Evolutionary conservation across 768 basidiomycete species (phyloP).

Genomic region (Lactarius vividus): DNA sequence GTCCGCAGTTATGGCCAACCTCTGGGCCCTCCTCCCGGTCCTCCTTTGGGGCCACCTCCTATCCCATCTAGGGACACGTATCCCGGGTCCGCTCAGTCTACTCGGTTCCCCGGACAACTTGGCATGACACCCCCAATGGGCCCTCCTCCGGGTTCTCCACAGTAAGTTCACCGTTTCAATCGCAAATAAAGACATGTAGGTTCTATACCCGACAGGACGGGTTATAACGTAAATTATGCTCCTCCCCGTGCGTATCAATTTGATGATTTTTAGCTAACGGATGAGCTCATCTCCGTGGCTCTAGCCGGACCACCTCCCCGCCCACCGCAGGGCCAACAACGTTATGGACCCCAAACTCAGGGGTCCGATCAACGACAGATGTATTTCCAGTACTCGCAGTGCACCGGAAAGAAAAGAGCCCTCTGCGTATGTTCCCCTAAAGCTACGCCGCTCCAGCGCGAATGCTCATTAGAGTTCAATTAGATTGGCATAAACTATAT

Average conservation of each 20-base stretch:
- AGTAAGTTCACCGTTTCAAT: slow-evolving; percentile 15
- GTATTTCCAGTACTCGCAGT: slow-evolving; percentile 56
- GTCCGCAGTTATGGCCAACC: slow-evolving; percentile 6
- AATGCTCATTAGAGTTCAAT: neutral
- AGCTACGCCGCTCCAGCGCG: neutral
- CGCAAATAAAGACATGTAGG: neutral
- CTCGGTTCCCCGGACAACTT: slow-evolving; percentile 7
- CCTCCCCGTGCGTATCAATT: slow-evolving; percentile 31
- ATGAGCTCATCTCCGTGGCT: neutral
- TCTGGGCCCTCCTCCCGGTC: slow-evolving; percentile 9
- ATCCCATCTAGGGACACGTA: slow-evolving; percentile 14
- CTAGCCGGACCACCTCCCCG: slow-evolving; percentile 33
- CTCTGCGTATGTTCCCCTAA: slow-evolving; percentile 42
- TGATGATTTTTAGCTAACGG: neutral
- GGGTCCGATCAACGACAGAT: slow-evolving; percentile 39
- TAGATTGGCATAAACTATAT: slow-evolving; percentile 58
- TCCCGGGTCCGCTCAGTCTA: slow-evolving; percentile 24
- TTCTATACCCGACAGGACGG: slow-evolving; percentile 4
- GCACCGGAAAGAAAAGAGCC: slow-evolving; percentile 53
- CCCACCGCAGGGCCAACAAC: slow-evolving; percentile 40
- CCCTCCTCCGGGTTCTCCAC: slow-evolving; percentile 26
- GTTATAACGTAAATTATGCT: slow-evolving; percentile 23
- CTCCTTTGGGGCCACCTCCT: slow-evolving; percentile 25
- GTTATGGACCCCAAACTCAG: slow-evolving; percentile 45
- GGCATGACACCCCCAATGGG: slow-evolving; percentile 11